Percentiles rank a stretch among this genome's conserved stretches.
These are phyloP conservation scores for Yamadazyma pseudoaaseri DNA, from an alignment of 1,139 yeast species.

Conservation along the genomic window DNA sequence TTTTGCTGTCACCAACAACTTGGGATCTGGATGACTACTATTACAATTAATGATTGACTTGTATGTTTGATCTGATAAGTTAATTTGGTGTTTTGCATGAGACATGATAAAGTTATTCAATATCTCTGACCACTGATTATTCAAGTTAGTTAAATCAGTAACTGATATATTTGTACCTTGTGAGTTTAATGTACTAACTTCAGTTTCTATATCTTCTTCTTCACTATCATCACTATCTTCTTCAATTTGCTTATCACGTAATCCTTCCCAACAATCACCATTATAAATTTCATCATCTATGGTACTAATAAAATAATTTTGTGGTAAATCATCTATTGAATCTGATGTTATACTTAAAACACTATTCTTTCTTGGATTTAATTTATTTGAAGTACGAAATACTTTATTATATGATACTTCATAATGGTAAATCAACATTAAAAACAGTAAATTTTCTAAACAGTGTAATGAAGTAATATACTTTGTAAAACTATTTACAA, in stretches of 20 bases:
- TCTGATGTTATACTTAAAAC: constrained; percentile 9
- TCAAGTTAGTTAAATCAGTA: constrained; percentile 1
- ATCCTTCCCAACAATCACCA: constrained; percentile 26
- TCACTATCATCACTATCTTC: constrained; percentile 15
- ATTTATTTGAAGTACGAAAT: constrained; percentile 4
- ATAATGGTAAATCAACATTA: constrained; percentile 46
- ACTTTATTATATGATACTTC: constrained; percentile 23
- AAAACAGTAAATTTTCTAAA: constrained; percentile 45
- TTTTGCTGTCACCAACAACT: constrained; percentile 38
- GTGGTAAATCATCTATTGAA: constrained; percentile 24
- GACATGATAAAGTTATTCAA: constrained; percentile 25
- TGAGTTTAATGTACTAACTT: constrained; percentile 7
- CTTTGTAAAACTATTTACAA: constrained; percentile 20
- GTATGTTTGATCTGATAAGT: constrained; percentile 36
- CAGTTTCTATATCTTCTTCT: constrained; percentile 5
- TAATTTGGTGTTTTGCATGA: constrained; percentile 46
- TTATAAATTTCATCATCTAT: constrained; percentile 29
- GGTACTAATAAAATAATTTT: constrained; percentile 28
- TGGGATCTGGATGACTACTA: constrained; percentile 36
- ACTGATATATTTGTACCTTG: constrained; percentile 1
- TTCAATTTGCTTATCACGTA: constrained; percentile 21
- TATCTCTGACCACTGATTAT: constrained; percentile 27
- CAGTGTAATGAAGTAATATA: constrained; percentile 32
- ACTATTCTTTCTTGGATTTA: constrained; percentile 8
- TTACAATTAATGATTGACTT: constrained; percentile 25